These are phyloP conservation scores for Cercospora berteroae DNA, from an alignment of 2,329 filamentous ascomycete genomes.

Conservation along the genomic window DNA sequence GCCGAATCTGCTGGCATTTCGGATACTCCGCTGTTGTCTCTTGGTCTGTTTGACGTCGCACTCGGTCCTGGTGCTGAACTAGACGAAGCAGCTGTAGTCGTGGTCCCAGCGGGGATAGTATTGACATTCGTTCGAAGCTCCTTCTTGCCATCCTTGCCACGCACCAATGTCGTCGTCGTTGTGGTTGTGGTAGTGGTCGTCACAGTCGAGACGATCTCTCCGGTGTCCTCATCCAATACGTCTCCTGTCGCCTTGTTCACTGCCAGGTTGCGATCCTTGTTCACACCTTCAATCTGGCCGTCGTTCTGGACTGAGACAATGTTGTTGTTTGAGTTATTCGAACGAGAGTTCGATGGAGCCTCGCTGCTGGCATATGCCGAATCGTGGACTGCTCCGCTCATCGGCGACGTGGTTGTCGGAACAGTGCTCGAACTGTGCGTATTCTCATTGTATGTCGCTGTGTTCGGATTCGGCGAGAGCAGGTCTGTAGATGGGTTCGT, in stretches of 20 bases:
- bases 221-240: conserved; percentile 34
- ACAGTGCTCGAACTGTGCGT: conserved; percentile 4
- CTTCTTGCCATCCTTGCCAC: conserved; percentile 26
- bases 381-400: conserved; percentile 17
- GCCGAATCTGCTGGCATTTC: conserved; percentile 28
- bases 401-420: conserved; percentile 1
- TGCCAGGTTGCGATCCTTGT: conserved; percentile 28
- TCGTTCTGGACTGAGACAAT: conserved; percentile 32
- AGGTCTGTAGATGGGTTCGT: conserved; percentile 11
- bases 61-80: neutral
- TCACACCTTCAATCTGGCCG: conserved; percentile 32
- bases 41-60: neutral
- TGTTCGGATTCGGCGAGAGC: conserved; percentile 10
- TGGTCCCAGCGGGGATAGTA: conserved; percentile 15
- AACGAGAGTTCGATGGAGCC: conserved; percentile 10
- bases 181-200: conserved; percentile 38
- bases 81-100: conserved; percentile 9
- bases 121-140: conserved; percentile 23
- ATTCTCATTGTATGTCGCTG: neutral
- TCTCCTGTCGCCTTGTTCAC: conserved; percentile 33
- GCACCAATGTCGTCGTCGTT: conserved; percentile 28
- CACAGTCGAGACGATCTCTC: conserved; percentile 33
- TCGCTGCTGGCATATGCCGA: conserved; percentile 32
- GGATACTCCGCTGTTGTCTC: conserved; percentile 22
- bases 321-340: conserved; percentile 17